Base-by-base conservation (phyloP, 2,329 filamentous ascomycete species). In the Fusarium siculi region DNA sequence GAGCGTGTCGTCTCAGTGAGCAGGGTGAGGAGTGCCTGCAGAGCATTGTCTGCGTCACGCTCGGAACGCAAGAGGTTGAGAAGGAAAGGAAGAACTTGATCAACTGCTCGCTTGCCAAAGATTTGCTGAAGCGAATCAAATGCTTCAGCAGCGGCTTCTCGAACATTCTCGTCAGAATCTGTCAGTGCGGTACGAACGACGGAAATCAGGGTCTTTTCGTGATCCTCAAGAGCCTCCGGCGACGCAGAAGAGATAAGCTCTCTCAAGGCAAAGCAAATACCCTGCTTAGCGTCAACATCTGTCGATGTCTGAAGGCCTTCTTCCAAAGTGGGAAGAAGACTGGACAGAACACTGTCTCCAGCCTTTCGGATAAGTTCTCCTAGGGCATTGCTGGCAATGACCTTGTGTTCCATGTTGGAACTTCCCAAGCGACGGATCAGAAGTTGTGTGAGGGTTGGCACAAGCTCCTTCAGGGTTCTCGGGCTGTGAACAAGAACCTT, bases 401-500 rank as follows among this genome's bases (percentile, higher is more conserved):
- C 93, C 86, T 98, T 98, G 83, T 99, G 96, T 82, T 99, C 96
- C 92, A 97, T 95, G 80, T 98, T 98, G 50, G 95, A 93, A 81
- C 95, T 98, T 70, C 95, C 96, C 76, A 99, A 89, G 54, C 96
- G 93, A 67, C 94, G 91, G 80, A 99, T 98, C 77, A 99, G 93
- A 72, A 99, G 91, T 81, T 98, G 95, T 10, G 95, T 97, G 68
- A 99, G 91, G 3, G 95, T 98, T 49, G 96, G 96, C 52, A 98
- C 93, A 78, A 99, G 90, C 80, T 99, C 96, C 85, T 97, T 97
- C 78, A 99, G 91, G 19, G 93, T 98, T 75, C 92, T 92, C 37
- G 96, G 96, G 68, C 93, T 96, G 65, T 96, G 93, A 52, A 99
- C 96, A 78, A 98, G 87, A 67, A 95, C 95, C 85, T 99, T 99